A percentile compares a stretch with the other conserved stretches of the same genome.
These are phyloP conservation scores for Calonectria pseudoreteaudii DNA, from an alignment of 2,329 filamentous ascomycete species.

Conservation along the genomic window DNA sequence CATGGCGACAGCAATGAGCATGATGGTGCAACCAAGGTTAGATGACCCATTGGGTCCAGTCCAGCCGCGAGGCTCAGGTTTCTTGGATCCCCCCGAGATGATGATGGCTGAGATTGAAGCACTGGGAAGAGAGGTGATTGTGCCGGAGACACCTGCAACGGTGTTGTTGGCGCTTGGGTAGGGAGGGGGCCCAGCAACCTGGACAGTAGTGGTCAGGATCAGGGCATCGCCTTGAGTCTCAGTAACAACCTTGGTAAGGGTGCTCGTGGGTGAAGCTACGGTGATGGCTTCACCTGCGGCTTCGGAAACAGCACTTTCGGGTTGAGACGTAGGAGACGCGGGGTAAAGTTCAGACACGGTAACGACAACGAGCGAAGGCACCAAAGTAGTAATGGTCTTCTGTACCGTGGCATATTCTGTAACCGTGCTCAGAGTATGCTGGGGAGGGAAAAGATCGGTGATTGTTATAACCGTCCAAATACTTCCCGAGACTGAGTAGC, in stretches of 20 bases:
- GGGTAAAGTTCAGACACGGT: slow-evolving; percentile 36
- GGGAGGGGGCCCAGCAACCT: slow-evolving; percentile 39
- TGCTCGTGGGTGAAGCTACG: slow-evolving; percentile 39
- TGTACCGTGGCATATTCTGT: slow-evolving; percentile 42
- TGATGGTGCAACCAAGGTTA: slow-evolving; percentile 50
- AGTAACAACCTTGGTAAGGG: slow-evolving; percentile 47
- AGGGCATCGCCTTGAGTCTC: slow-evolving; percentile 43
- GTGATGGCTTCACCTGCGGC: slow-evolving; percentile 41
- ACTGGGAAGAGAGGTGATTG: slow-evolving; percentile 35
- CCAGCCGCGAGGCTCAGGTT: slow-evolving; percentile 46
- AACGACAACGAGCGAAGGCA: slow-evolving; percentile 38
- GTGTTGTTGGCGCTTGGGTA: slow-evolving; percentile 48
- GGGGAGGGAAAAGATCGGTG: slow-evolving; percentile 44
- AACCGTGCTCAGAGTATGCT: slow-evolving; percentile 37
- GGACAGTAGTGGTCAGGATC: slow-evolving; percentile 49
- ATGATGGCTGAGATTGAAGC: slow-evolving; percentile 43
- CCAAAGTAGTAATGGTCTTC: slow-evolving; percentile 40
- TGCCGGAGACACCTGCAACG: slow-evolving; percentile 38
- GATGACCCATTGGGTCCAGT: slow-evolving; percentile 45
- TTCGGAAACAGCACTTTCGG: not conserved
- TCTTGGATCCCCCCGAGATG: slow-evolving; percentile 49
- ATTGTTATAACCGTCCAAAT: slow-evolving; percentile 44
- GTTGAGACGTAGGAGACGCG: not conserved
- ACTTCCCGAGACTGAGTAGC: slow-evolving; percentile 31
- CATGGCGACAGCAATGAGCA: slow-evolving; percentile 51